Base-by-base conservation (phyloP, 2,329 filamentous ascomycete species). In the Rugonectria rugulosa region DNA sequence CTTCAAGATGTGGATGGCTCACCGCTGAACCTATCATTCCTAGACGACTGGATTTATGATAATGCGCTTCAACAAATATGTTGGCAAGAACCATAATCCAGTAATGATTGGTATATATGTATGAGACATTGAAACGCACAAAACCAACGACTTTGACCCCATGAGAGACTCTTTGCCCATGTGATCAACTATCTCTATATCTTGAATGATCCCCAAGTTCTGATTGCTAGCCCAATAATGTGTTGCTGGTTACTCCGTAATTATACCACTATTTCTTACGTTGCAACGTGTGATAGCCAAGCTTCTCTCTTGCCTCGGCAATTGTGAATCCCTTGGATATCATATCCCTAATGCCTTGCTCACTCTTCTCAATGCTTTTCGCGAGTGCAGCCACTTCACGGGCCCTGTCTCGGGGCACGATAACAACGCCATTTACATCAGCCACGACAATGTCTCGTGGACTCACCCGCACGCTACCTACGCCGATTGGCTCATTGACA, bases 371-470 rank as follows among this genome's bases (percentile, higher is more conserved):
- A 19, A 64, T 64, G 1, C 3, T 44, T n/a, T 41, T 40, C 10
- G 61, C 41, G 10, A 61, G 7, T 15, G 27, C 53, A 15, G 61
- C 56, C 23, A 64, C 61, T 42, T 62, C 61, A 11, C 41, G 48
- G 24, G 59, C 61, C 27, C 59, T 27, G 19, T 55, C 40, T 15
- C 61, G 52, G 1, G 61, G 61, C 10, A 66, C 63, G 20, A 66
- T 34, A 9, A 66, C 63, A 9, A 66, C 63, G 5, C 63, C 63
- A 42, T 64, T 61, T 15, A 57, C 57, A 47, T 72, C 70, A 2
- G 68, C 70, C 29, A 71, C 66, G 19, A 71, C 67, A 12, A 71
- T 70, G 24, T 71, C 68, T 2, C 70, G 64, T 53, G 61, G 46
- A 10, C 58, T 45, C 2, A 71, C 69, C 15, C 57, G 64, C 2